Percentiles rank a stretch among this genome's conserved stretches.
Conservation (phyloP, 352 stramenopile species). For the Phytophthora pini region DNA sequence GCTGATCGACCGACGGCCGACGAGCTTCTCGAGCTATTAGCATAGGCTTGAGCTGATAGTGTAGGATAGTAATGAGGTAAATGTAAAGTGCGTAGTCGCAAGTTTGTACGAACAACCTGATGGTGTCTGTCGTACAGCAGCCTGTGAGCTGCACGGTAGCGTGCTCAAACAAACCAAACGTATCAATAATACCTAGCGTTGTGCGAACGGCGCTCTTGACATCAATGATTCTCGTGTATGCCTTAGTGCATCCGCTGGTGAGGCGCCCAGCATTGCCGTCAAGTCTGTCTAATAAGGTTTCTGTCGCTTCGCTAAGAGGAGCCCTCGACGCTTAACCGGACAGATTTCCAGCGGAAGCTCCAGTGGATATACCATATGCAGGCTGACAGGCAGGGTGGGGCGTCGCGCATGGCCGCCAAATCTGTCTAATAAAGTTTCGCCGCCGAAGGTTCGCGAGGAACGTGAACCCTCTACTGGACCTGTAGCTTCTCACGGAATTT, state of each 20-base stretch:
- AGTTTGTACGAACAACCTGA: background rate
- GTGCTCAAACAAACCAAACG: too few species aligned
- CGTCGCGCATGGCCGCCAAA: background rate
- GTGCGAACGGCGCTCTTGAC: too few species aligned
- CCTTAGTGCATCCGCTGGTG: too few species aligned
- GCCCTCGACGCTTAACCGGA: too few species aligned
- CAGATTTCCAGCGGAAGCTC: too few species aligned
- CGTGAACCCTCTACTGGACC: too few species aligned
- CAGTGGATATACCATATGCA: too few species aligned
- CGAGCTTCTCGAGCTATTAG: slow-evolving; percentile 23
- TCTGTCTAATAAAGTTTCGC: background rate
- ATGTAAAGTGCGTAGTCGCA: background rate
- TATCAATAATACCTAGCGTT: background rate
- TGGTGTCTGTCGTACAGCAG: background rate
- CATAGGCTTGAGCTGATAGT: slow-evolving; percentile 10
- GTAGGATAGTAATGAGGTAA: background rate
- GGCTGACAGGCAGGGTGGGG: background rate
- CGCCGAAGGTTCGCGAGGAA: background rate
- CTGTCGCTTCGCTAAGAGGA: too few species aligned
- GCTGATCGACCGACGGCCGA: slow-evolving; percentile 11
- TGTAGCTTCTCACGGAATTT: too few species aligned
- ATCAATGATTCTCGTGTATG: too few species aligned
- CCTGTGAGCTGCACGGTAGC: background rate
- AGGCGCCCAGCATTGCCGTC: too few species aligned
- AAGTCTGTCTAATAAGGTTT: too few species aligned